Conservation (phyloP, 768 basidiomycete genomes). For the Amanita jacksonii region DNA sequence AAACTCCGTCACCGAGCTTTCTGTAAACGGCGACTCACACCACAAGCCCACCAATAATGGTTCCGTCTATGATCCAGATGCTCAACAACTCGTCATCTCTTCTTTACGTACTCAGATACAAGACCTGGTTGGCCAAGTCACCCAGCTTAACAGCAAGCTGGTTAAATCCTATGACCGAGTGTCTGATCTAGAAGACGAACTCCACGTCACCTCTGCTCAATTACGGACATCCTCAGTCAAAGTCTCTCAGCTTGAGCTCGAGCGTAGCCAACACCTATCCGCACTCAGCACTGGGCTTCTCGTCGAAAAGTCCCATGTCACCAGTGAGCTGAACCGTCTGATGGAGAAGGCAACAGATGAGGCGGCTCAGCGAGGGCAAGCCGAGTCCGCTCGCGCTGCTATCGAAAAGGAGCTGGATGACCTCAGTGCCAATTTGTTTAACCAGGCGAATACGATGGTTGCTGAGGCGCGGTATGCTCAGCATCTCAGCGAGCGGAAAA, state of each 20-base stretch:
- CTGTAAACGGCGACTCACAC: background rate
- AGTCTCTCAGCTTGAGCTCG: constrained; percentile 73
- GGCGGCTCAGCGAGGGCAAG: constrained; percentile 83
- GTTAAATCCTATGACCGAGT: constrained; percentile 87
- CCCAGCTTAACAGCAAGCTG: constrained; percentile 85
- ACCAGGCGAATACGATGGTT: constrained; percentile 97
- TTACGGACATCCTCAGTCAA: constrained; percentile 53
- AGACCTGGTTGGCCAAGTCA: constrained; percentile 84
- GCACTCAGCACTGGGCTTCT: constrained; percentile 86
- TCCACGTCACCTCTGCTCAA: constrained; percentile 57
- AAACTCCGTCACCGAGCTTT: background rate
- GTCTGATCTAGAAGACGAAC: constrained; percentile 85
- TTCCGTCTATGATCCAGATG: constrained; percentile 36
- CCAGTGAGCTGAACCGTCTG: constrained; percentile 80
- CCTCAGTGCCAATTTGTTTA: constrained; percentile 82
- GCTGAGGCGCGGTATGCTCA: constrained; percentile 75
- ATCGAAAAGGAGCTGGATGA: constrained; percentile 96
- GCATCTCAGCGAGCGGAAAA: constrained; percentile 59
- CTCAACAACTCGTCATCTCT: constrained; percentile 75
- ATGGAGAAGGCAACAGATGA: constrained; percentile 96
- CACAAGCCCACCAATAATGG: constrained; percentile 3
- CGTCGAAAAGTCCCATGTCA: constrained; percentile 88
- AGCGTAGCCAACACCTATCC: constrained; percentile 79
- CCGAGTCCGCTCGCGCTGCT: constrained; percentile 68
- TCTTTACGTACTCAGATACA: constrained; percentile 75